Evolutionary conservation across 2,329 filamentous ascomycete species (phyloP).

Genomic region (Metarhizium brunneum): DNA sequence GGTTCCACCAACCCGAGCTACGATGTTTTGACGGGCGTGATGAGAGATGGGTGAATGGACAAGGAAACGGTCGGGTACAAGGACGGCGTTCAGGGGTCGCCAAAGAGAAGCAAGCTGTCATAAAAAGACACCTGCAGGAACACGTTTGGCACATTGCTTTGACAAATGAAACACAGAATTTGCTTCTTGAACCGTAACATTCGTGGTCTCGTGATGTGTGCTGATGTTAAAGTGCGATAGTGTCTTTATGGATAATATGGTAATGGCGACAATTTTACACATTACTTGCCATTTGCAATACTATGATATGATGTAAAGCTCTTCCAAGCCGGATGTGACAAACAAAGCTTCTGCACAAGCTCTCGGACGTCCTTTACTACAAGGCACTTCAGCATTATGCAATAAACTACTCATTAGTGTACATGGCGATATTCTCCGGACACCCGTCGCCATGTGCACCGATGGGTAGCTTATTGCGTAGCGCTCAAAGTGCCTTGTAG

Average conservation of each 20-base stretch:
- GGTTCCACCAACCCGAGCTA: conserved; percentile 7
- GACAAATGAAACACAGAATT: conserved; percentile 18
- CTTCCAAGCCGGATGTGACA: too few relatives aligned
- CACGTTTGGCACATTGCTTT: conserved; percentile 13
- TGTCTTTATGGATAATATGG: background rate
- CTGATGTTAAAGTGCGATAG: background rate
- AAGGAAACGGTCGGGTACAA: conserved; percentile 23
- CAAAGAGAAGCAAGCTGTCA: conserved; percentile 18
- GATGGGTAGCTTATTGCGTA: too few relatives aligned
- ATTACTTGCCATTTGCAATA: too few relatives aligned
- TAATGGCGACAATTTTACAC: background rate
- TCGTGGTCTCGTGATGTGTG: conserved; percentile 1
- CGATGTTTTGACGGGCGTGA: conserved; percentile 16
- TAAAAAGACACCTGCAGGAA: conserved; percentile 14
- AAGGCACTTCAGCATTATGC: too few relatives aligned
- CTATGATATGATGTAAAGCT: too few relatives aligned
- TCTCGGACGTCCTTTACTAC: too few relatives aligned
- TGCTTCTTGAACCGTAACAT: conserved; percentile 7
- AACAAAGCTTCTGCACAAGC: too few relatives aligned
- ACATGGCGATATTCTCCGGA: too few relatives aligned
- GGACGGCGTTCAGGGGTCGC: conserved; percentile 18
- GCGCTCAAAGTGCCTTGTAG: too few relatives aligned
- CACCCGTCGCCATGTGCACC: too few relatives aligned
- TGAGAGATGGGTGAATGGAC: conserved; percentile 21
- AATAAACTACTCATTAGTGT: too few relatives aligned